Conservation (phyloP, 495 filamentous ascomycete genomes). For the Pseudomonodictys pantanalensis region DNA sequence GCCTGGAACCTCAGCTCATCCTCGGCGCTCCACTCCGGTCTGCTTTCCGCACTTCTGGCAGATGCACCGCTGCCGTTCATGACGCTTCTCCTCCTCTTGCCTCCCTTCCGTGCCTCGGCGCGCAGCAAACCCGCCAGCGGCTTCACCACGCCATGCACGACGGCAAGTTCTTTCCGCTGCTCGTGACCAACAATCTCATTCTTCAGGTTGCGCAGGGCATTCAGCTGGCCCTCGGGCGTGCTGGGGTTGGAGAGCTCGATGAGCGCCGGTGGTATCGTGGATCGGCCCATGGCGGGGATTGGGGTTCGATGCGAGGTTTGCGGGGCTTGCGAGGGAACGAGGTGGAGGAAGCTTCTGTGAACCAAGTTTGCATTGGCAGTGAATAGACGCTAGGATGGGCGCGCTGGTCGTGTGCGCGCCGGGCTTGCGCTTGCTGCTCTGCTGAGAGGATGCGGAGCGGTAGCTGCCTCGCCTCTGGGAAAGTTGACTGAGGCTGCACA, state of each 20-base stretch:
- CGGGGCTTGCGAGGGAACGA: neutral
- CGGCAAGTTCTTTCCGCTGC: conserved; percentile 75
- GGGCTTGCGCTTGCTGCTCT: neutral
- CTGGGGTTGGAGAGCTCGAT: conserved; percentile 28
- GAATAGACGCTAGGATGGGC: no score
- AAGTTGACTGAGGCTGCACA: no score
- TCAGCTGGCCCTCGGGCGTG: conserved; percentile 48
- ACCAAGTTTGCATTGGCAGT: no score
- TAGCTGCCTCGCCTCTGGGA: no score
- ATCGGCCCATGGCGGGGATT: conserved; percentile 20
- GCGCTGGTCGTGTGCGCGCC: no score
- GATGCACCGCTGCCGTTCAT: conserved; percentile 36
- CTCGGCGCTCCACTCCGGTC: conserved; percentile 47
- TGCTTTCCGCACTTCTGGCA: conserved; percentile 3
- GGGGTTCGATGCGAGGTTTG: neutral
- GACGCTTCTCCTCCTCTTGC: conserved; percentile 44
- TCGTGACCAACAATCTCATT: conserved; percentile 87
- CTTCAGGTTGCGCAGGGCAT: conserved; percentile 69
- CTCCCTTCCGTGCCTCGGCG: conserved; percentile 33
- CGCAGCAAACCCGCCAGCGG: conserved; percentile 62
- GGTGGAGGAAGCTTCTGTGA: neutral
- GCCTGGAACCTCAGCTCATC: conserved; percentile 72
- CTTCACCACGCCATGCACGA: conserved; percentile 66
- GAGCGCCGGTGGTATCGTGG: conserved; percentile 27
- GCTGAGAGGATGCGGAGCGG: neutral